A percentile compares a stretch with the other conserved stretches of the same genome.
Evolutionary conservation across 176 grass and related monocot species (phyloP).

Genomic region (Eragrostis nindensis): DNA sequence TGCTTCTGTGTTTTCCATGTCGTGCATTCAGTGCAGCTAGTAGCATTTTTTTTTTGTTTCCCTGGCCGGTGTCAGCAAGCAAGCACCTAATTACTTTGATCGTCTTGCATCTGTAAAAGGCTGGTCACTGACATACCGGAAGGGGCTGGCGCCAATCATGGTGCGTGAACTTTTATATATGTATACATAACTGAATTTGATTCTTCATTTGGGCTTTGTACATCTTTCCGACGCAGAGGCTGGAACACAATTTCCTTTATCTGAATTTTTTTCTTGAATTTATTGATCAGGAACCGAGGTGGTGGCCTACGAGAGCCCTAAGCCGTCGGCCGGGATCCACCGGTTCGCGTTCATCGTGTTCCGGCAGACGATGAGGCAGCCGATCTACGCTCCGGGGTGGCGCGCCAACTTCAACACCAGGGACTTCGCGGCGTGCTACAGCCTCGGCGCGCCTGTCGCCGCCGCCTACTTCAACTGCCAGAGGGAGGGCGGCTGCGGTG

Average conservation of each 20-base stretch:
- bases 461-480: conserved; percentile 75
- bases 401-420: conserved; percentile 75
- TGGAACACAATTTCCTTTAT: background rate
- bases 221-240: too few species aligned
- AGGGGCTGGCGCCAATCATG: conserved; percentile 53
- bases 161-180: conserved; percentile 44
- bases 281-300: conserved; percentile 48
- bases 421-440: conserved; percentile 61
- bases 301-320: conserved; percentile 55
- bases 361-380: conserved; percentile 49
- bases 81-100: background rate
- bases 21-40: background rate
- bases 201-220: background rate
- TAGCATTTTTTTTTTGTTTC: background rate
- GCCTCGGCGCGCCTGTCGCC: conserved; percentile 46
- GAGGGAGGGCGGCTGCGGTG: conserved; percentile 71
- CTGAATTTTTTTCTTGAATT: background rate
- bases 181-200: background rate
- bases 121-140: conserved; percentile 88
- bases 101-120: conserved; percentile 51
- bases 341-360: conserved; percentile 70
- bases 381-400: conserved; percentile 66
- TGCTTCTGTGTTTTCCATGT: background rate
- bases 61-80: background rate
- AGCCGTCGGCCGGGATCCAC: conserved; percentile 59